Evolutionary conservation across 148 eudicot genomes (phyloP), one percentile per base, ranked within the genome.

Genomic region (Rhododendron griersonianum): DNA sequence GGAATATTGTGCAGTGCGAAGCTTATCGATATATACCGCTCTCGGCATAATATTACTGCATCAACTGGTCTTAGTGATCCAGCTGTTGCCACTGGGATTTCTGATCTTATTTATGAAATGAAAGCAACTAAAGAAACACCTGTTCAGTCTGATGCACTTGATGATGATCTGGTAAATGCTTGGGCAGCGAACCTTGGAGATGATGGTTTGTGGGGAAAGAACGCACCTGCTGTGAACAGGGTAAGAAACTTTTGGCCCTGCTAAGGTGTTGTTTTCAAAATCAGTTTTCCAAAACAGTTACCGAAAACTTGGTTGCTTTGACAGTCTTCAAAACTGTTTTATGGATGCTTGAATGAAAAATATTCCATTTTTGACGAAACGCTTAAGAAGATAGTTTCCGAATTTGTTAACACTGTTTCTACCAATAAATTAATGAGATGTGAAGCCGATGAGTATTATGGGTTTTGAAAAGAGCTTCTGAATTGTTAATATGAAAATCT

Each of bases 171-270:
- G 81, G 99, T 97, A 77, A 97, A 97, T 89, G 93, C 92, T 57
- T 97, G 99, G 99, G 99, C 99, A 69, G 91, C 96, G n/a, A 95
- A 91, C 88, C 99, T 97, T 82, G 99, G 96, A 63, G 99, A 97
- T 90, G 99, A 96, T 91, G 98, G 94, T 83, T 90, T 95, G 88
- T 88, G 93, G 92, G 97, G 94, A 84, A 94, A 91, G 83, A 91
- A 94, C 91, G 98, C 99, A 82, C 99, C 98, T 86, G 99, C 99
- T 51, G 90, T 97, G 93, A 97, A 88, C 86, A 94, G 98, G 95
- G 99, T 97, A 90, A 90, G 92, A 28, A 85, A 53, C 81, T 85
- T 85, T 59, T 69, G 37, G 37, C 37, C 75, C 75, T 69, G 75
- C 75, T 30, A 28, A 69, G 61, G 21, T 13, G 35, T 0, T 69